Conservation (phyloP, 1,284 basidiomycete genomes). For the Sporisorium sorghi region DNA sequence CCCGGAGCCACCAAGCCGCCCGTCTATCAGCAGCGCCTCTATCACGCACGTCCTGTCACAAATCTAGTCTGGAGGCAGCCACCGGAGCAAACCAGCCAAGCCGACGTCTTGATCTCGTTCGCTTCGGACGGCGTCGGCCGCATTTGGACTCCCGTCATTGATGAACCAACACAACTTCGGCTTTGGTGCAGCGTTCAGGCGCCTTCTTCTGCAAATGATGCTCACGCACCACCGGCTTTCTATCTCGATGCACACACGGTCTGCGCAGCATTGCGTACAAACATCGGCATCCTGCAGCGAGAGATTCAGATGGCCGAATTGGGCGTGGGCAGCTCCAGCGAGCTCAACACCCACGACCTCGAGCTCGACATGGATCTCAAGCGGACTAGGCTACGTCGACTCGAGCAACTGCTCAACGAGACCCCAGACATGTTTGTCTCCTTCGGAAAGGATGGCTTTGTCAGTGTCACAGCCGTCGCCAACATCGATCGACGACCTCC, state of each 20-base stretch:
- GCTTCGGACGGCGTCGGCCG: conserved; percentile 50
- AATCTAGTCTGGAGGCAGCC: conserved; percentile 37
- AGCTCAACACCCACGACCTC: conserved; percentile 18
- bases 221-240: conserved; percentile 10
- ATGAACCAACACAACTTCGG: conserved; percentile 54
- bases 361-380: conserved; percentile 48
- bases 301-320: conserved; percentile 57
- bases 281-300: conserved; percentile 42
- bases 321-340: conserved; percentile 27
- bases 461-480: conserved; percentile 52
- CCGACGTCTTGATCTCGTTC: conserved; percentile 48
- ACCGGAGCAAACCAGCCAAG: conserved; percentile 43
- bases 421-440: conserved; percentile 58
- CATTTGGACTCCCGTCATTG: conserved; percentile 59
- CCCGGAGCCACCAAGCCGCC: conserved; percentile 26
- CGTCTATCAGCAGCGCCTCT: conserved; percentile 36
- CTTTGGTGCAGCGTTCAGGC: conserved; percentile 49
- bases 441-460: conserved; percentile 27
- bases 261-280: conserved; percentile 38
- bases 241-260: conserved; percentile 47
- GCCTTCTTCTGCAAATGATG: neutral
- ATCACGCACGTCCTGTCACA: conserved; percentile 38
- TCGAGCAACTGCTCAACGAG: conserved; percentile 55
- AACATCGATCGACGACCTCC: conserved; percentile 58
- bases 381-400: conserved; percentile 39